Base-by-base conservation (phyloP, 257 asterid species). In the Eucommia ulmoides region DNA sequence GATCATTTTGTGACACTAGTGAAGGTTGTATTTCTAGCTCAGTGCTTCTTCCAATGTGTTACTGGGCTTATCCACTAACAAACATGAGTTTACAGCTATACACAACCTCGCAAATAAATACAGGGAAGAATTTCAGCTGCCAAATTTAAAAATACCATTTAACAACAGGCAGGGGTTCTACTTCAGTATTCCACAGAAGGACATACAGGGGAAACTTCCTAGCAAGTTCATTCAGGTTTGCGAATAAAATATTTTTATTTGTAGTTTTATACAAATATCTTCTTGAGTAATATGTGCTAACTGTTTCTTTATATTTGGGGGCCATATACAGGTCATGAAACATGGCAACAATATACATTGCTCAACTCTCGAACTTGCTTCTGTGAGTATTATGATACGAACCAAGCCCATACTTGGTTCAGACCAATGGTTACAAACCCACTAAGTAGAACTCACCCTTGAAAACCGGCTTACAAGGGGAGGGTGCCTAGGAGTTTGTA, bases 301-400 rank as follows among this genome's bases (percentile, higher is more conserved):
- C 61, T 42, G 45, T 53, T 58, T 50, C 46, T 54, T 29, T 49
- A 52, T 51, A 17, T 56, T 67, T 65, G 55, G 54, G 20, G 20
- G 48, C n/a, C 20, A 9, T 56, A 42, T 54, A 38, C 86, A 89
- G 97, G 94, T 84, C 61, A 56, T 65, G 41, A 89, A 74, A 73
- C 98, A 89, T 61, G 98, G 98, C 57, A 89, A 85, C 82, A 85
- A 89, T 74, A 69, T 71, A 41, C 98, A 85, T 66, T 89, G 96
- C 70, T 85, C 96, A 44, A 76, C 84, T 56, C 72, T 73, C 62
- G 94, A 89, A 62, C 80, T 89, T 65, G 80, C 96, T 61, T 89
- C 98, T 54, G 97, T 89, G 76, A 85, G 94, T 75, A 54, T 54
- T 29, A 42, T 45, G 8, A 10, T 23, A 11, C 6, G n/a, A n/a